Evolutionary conservation across 1,284 basidiomycete genomes (phyloP).

Genomic region (Mycena sp.): DNA sequence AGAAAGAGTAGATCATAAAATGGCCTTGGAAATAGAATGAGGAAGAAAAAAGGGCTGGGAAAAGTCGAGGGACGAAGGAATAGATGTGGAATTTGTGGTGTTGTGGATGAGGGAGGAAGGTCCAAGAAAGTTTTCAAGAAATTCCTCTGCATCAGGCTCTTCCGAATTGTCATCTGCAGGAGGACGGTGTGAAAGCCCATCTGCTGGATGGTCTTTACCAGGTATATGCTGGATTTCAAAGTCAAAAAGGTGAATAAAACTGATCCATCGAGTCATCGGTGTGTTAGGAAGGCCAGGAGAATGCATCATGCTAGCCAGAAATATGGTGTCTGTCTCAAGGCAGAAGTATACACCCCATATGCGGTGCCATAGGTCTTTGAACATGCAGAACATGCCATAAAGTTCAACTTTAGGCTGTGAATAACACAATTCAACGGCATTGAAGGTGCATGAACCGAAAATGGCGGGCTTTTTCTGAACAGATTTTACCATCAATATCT

Average conservation of each 20-base stretch:
- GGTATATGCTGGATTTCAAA: constrained; percentile 44
- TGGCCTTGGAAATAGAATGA: no score
- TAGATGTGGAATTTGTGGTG: background rate
- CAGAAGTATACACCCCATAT: constrained; percentile 43
- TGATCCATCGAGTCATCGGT: constrained; percentile 46
- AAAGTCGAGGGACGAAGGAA: background rate
- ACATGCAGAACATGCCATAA: constrained; percentile 43
- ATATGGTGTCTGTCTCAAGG: constrained; percentile 45
- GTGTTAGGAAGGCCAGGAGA: constrained; percentile 45
- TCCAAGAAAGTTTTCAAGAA: constrained; percentile 17
- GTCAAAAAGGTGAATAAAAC: constrained; percentile 41
- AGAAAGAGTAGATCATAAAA: no score
- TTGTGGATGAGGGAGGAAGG: background rate
- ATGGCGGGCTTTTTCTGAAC: no score
- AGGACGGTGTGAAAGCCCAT: constrained; percentile 40
- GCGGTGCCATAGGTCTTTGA: constrained; percentile 40
- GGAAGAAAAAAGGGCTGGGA: background rate
- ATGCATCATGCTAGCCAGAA: constrained; percentile 44
- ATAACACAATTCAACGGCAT: constrained; percentile 41
- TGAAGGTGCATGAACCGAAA: constrained; percentile 41
- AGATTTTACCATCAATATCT: constrained; percentile 26
- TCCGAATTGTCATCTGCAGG: constrained; percentile 25
- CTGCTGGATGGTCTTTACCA: constrained; percentile 33
- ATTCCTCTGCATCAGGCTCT: constrained; percentile 27
- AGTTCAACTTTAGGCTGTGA: constrained; percentile 50